Conservation (phyloP, 2,329 filamentous ascomycete genomes). For the Metarhizium album region DNA sequence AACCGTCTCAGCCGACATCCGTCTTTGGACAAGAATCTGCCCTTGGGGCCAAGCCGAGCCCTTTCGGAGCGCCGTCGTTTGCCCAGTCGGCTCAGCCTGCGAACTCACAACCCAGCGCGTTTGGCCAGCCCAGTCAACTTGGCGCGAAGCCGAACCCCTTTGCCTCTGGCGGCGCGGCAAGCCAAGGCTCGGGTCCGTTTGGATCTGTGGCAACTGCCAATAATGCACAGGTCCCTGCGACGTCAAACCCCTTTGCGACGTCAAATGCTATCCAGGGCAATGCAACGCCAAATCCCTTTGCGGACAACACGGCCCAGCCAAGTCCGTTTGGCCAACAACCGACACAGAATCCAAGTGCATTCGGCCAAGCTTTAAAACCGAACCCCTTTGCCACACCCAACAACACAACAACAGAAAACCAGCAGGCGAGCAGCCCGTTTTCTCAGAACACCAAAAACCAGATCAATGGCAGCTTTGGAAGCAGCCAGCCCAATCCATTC, state of each 20-base stretch:
- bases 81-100: constrained; percentile 24
- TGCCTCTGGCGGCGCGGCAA: constrained; percentile 12
- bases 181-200: constrained; percentile 14
- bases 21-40: constrained; percentile 31
- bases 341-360: constrained; percentile 13
- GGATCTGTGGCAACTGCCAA: constrained; percentile 9
- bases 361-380: constrained; percentile 10
- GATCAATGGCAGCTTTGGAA: constrained; percentile 14
- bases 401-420: constrained; percentile 9
- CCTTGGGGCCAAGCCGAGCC: constrained; percentile 21
- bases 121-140: constrained; percentile 25
- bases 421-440: constrained; percentile 16
- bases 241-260: constrained; percentile 19
- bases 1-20: constrained; percentile 21
- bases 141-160: constrained; percentile 30
- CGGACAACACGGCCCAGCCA: constrained; percentile 2
- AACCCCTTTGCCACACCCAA: constrained; percentile 21
- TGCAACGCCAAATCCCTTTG: constrained; percentile 18
- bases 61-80: constrained; percentile 24
- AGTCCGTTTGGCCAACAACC: constrained; percentile 8
- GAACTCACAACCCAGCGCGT: constrained; percentile 15
- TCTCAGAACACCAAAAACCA: constrained; percentile 3
- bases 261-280: neutral
- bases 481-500: constrained; percentile 12
- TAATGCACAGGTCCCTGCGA: constrained; percentile 9